phyloP scores from a whole-genome alignment of 1,284 basidiomycete genomes.

The Coniferiporia sulphurascens region DNA sequence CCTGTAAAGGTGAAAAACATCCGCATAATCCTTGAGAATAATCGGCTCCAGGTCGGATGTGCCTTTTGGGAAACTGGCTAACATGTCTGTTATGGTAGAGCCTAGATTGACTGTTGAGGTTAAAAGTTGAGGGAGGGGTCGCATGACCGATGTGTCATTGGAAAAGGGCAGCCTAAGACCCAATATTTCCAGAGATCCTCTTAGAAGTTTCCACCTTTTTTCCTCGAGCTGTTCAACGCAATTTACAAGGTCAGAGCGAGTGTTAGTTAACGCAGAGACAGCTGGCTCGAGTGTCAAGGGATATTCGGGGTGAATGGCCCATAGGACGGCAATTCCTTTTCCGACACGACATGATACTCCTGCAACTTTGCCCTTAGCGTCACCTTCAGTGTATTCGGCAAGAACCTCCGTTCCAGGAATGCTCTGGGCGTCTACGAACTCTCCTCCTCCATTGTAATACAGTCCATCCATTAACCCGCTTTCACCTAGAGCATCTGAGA shows the following conservation, averaged over 20 bases:
- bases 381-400: conserved; percentile 19
- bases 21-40: conserved; percentile 12
- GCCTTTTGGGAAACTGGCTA: conserved; percentile 29
- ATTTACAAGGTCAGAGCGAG: conserved; percentile 26
- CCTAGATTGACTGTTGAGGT: conserved; percentile 36
- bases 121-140: conserved; percentile 52
- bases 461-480: conserved; percentile 27
- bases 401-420: conserved; percentile 18
- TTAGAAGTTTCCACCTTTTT: conserved; percentile 36
- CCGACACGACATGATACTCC: conserved; percentile 48
- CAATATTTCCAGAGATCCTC: conserved; percentile 39
- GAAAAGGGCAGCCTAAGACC: conserved; percentile 33
- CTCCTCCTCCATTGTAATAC: conserved; percentile 53
- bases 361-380: conserved; percentile 35
- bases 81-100: conserved; percentile 33
- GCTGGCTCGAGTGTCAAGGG: conserved; percentile 42
- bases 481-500: conserved; percentile 11
- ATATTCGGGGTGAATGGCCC: conserved; percentile 63
- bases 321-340: conserved; percentile 54
- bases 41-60: conserved; percentile 5
- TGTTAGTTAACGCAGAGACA: conserved; percentile 31
- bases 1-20: conserved; percentile 15
- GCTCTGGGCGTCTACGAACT: conserved; percentile 35
- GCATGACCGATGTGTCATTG: neutral
- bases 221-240: conserved; percentile 35